A percentile compares a stretch with the other conserved stretches of the same genome.
These are phyloP conservation scores for Zea luxurians DNA, from an alignment of 176 grass and related monocot species.

Conservation along the genomic window DNA sequence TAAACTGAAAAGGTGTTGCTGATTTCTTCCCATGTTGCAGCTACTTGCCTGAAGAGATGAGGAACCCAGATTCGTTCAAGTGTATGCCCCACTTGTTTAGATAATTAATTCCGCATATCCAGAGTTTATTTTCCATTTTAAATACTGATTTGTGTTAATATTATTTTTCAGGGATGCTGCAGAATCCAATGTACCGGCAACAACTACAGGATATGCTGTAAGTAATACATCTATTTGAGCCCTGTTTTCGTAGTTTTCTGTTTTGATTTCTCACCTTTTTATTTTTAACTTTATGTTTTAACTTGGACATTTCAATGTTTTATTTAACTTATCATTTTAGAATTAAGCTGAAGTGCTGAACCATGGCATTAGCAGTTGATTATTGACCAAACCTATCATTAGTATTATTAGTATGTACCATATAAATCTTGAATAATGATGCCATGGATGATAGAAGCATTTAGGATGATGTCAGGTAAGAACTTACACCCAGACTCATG, in stretches of 20 bases:
- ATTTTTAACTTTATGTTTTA: conserved; percentile 9
- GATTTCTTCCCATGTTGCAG: conserved; percentile 59
- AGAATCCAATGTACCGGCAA: conserved; percentile 91
- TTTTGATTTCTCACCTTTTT: background rate
- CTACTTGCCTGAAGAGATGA: conserved; percentile 97
- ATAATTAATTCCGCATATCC: conserved; percentile 10
- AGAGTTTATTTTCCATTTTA: conserved; percentile 23
- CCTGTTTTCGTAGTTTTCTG: conserved; percentile 24
- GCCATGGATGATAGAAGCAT: conserved; percentile 15
- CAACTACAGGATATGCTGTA: conserved; percentile 99
- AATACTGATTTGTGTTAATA: conserved; percentile 13
- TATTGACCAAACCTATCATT: background rate
- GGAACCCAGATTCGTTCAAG: conserved; percentile 89
- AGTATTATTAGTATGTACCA: background rate
- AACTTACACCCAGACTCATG: background rate
- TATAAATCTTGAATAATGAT: conserved; percentile 11
- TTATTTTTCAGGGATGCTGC: conserved; percentile 86
- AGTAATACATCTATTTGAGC: conserved; percentile 51
- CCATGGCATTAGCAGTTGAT: background rate
- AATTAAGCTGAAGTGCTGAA: conserved; percentile 28
- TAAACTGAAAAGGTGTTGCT: conserved; percentile 28
- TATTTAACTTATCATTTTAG: background rate
- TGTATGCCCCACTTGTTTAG: conserved; percentile 54
- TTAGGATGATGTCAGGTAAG: background rate
- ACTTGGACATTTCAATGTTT: background rate